These are phyloP conservation scores for Bipolaris gigantea DNA, from an alignment of 2,329 filamentous ascomycete species.

Conservation along the genomic window DNA sequence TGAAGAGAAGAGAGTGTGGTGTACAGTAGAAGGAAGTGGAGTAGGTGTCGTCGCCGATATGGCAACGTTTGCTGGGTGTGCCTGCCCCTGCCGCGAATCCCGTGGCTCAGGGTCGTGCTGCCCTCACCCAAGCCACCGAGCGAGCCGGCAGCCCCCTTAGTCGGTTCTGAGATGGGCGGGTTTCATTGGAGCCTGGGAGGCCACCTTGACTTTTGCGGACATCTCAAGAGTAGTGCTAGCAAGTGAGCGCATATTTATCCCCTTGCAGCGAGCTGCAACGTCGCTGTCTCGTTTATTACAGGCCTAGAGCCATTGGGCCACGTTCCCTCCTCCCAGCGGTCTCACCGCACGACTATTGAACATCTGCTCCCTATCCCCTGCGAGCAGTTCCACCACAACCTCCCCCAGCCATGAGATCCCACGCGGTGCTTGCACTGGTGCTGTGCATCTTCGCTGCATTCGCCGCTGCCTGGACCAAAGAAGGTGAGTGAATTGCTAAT, in stretches of 20 bases:
- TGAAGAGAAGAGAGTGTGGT: slow-evolving; percentile 7
- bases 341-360: slow-evolving; percentile 22
- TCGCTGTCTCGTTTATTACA: slow-evolving; percentile 10
- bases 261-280: slow-evolving; percentile 7
- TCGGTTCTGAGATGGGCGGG: slow-evolving; percentile 11
- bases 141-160: slow-evolving; percentile 12
- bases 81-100: slow-evolving; percentile 22
- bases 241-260: slow-evolving; percentile 7
- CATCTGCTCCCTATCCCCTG: slow-evolving; percentile 27
- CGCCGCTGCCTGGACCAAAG: slow-evolving; percentile 82
- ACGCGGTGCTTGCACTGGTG: slow-evolving; percentile 64
- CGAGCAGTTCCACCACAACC: slow-evolving; percentile 21
- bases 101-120: slow-evolving; percentile 14
- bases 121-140: slow-evolving; percentile 13
- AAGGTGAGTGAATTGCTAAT: slow-evolving; percentile 60
- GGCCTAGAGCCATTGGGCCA: slow-evolving; percentile 27
- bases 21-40: slow-evolving; percentile 8
- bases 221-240: neutral
- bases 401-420: slow-evolving; percentile 67
- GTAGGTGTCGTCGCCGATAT: slow-evolving; percentile 5
- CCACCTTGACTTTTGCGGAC: slow-evolving; percentile 11
- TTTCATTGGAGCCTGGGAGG: slow-evolving; percentile 1
- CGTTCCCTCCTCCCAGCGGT: slow-evolving; percentile 24
- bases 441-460: slow-evolving; percentile 69
- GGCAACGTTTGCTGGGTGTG: slow-evolving; percentile 11